These are phyloP conservation scores for Penicillium sp. DNA, from an alignment of 2,329 filamentous ascomycete species.

Conservation along the genomic window DNA sequence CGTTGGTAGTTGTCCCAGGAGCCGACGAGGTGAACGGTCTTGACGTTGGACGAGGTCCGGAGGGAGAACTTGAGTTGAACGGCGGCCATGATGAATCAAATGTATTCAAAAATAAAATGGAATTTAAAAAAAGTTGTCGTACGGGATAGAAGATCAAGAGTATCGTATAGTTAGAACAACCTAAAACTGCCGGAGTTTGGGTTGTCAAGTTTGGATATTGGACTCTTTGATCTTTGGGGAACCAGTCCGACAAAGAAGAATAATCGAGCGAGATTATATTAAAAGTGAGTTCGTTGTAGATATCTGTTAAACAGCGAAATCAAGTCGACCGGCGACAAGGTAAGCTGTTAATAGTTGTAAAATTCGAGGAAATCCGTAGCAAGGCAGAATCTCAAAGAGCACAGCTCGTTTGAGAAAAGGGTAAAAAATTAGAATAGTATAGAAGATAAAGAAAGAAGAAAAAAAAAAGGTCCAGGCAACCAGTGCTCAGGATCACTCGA, in stretches of 20 bases:
- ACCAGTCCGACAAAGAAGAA: constrained; percentile 33
- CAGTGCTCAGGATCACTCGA: constrained; percentile 45
- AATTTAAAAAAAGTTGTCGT: constrained; percentile 22
- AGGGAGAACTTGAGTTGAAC: constrained; percentile 94
- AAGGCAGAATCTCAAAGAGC: constrained; percentile 25
- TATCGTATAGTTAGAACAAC: constrained; percentile 18
- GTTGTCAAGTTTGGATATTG: constrained; percentile 5
- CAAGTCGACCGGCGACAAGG: constrained; percentile 37
- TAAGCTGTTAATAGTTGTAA: constrained; percentile 21
- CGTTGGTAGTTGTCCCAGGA: constrained; percentile 98
- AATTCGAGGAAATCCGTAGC: constrained; percentile 26
- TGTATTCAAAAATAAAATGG: constrained; percentile 7
- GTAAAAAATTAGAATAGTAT: constrained; percentile 33
- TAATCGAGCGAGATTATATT: constrained; percentile 29
- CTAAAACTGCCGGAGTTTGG: constrained; percentile 31
- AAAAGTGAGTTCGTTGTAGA: constrained; percentile 21
- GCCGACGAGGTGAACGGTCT: constrained; percentile 94
- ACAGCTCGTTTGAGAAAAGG: constrained; percentile 16
- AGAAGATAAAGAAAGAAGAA: constrained; percentile 45
- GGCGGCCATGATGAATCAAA: constrained; percentile 64
- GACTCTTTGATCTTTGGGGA: constrained; percentile 23
- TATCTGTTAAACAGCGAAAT: constrained; percentile 29
- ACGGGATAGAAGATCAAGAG: constrained; percentile 19
- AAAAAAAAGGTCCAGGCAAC: constrained; percentile 50
- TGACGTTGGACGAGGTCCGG: constrained; percentile 92